Base-by-base conservation (phyloP, 768 basidiomycete genomes). In the Pseudohyphozyma bogoriensis region DNA sequence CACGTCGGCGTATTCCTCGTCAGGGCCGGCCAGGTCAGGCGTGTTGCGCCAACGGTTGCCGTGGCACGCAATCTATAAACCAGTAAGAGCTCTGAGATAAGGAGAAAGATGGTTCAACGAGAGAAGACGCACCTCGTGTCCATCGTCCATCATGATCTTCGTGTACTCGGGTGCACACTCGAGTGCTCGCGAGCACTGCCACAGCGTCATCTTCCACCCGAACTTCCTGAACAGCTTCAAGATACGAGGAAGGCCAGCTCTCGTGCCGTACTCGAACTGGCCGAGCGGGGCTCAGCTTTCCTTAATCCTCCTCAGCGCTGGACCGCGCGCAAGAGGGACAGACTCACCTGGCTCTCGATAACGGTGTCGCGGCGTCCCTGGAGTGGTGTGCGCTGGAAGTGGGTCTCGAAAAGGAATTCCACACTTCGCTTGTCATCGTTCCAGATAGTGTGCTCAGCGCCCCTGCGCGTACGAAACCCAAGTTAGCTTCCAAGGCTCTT, bases 21-120 rank as follows among this genome's bases (percentile, higher is more conserved):
- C 54, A 15, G 42, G 52, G 18, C 59, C 44, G 11, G 42, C 28
- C 47, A 57, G 9, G 42, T 62, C 46, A 16, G 59, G 60, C 31
- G 60, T 63, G 4, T 56, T 56, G 24, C 59, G 58, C 69, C 69
- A 70, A 42, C 69, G 57, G 55, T 70, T 70, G 2, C 69, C 69
- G 33, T 70, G 69, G 39, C 51, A 51, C 4, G 40, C 49, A 16
- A 51, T 44, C 40, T 52, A n/a, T 7, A 7, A 15, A 29, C 22
- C 20, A n/a, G 15, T 6, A n/a, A n/a, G n/a, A n/a, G n/a, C n/a
- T n/a, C n/a, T n/a, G n/a, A n/a, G 22, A 18, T 20, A 18, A 31
- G 32, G 13, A n/a, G 9, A 24, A 31, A 36, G 24, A 13, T 12
- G 32, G 28, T 26, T 24, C 18, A 37, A n/a, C 26, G 31, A 32